Conservation (phyloP, 352 stramenopile genomes). For the Phytophthora litchii region DNA sequence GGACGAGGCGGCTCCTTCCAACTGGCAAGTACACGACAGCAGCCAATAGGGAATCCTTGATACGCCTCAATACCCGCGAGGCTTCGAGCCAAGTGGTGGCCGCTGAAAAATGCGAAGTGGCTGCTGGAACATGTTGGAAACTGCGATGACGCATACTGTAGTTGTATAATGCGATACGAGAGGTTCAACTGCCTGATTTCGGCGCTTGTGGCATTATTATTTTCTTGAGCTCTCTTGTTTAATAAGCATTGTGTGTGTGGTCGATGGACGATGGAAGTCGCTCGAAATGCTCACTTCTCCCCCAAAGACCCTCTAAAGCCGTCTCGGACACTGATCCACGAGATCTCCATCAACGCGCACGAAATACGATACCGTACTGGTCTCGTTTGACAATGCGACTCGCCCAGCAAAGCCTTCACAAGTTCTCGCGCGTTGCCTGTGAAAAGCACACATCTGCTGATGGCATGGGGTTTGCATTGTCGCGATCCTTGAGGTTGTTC, state of each 20-base stretch:
- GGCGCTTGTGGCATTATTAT: no score
- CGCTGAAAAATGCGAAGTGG: slow-evolving; percentile 7
- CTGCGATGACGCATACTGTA: background rate
- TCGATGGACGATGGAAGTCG: no score
- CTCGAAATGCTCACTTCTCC: no score
- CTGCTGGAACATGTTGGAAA: background rate
- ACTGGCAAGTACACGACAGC: background rate
- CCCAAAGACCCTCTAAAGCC: no score
- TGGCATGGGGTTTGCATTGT: slow-evolving; percentile 42
- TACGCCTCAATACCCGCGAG: background rate
- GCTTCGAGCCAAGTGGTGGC: slow-evolving; percentile 6
- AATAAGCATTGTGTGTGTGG: slow-evolving; percentile 4
- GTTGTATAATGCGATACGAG: background rate
- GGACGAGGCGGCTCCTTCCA: slow-evolving; percentile 25
- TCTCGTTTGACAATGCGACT: slow-evolving; percentile 47
- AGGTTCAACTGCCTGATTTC: no score
- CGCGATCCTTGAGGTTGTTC: slow-evolving; percentile 59
- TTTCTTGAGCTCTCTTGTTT: no score
- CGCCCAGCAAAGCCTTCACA: slow-evolving; percentile 43
- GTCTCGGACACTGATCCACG: no score
- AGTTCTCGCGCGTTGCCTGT: slow-evolving; percentile 62
- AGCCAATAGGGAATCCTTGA: background rate
- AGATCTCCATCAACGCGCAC: no score
- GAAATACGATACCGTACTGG: slow-evolving; percentile 66
- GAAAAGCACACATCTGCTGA: slow-evolving; percentile 59